A percentile compares a stretch with the other conserved stretches of the same genome.
Conservation (phyloP, 1,139 yeast genomes). For the Candida buenavistaensis region DNA sequence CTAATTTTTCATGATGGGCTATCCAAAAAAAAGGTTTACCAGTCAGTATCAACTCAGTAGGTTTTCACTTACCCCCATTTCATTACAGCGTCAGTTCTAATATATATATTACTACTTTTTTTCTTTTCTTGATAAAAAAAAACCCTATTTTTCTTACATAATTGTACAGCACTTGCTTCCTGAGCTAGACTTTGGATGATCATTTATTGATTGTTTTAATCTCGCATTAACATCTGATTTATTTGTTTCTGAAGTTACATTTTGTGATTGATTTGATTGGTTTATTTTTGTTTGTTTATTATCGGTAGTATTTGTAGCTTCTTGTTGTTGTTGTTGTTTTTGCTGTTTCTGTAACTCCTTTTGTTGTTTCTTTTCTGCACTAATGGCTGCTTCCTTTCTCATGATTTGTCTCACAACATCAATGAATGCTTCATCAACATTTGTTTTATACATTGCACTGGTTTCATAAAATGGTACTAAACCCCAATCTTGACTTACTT, state of each 20-base stretch:
- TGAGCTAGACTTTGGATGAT: conserved; percentile 11
- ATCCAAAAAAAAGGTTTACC: too few species aligned
- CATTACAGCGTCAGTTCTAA: too few species aligned
- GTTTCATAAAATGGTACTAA: conserved; percentile 91
- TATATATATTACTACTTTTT: background rate
- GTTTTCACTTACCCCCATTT: too few species aligned
- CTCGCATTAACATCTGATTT: conserved; percentile 10
- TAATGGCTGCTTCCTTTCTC: conserved; percentile 62
- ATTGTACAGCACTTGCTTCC: conserved; percentile 22
- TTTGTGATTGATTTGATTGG: conserved; percentile 1
- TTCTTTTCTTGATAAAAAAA: conserved; percentile 1
- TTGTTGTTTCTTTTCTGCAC: conserved; percentile 49
- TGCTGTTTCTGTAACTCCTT: conserved; percentile 15
- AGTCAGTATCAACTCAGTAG: too few species aligned
- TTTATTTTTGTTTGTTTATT: too few species aligned
- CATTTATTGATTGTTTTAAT: conserved; percentile 15
- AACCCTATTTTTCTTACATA: conserved; percentile 13
- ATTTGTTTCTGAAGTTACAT: background rate
- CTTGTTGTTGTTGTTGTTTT: conserved; percentile 7
- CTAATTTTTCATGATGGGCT: too few species aligned
- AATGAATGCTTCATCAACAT: conserved; percentile 87
- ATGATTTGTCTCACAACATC: conserved; percentile 88
- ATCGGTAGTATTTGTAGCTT: too few species aligned
- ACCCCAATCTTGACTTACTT: conserved; percentile 83
- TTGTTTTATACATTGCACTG: conserved; percentile 86